Percentiles rank a stretch among this genome's conserved stretches.
Evolutionary conservation across 1,284 basidiomycete genomes (phyloP).

Genomic region (Rhodotorula sp.): DNA sequence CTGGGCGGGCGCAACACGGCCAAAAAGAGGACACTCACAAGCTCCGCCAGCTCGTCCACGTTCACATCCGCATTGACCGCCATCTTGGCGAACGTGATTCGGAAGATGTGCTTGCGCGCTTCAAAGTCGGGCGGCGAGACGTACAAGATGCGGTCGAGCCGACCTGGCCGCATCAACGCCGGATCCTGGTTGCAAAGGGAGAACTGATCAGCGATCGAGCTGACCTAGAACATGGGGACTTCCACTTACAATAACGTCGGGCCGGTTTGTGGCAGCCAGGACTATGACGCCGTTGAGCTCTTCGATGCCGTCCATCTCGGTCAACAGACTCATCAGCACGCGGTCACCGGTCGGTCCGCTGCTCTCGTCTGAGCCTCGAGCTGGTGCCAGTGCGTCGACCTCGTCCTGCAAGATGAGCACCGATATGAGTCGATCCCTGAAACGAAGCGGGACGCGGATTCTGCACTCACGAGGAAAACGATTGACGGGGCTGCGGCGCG

Average conservation of each 20-base stretch:
- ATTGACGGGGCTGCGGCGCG: conserved; percentile 90
- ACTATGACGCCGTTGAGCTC: conserved; percentile 88
- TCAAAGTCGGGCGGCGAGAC: conserved; percentile 83
- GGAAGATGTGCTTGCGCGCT: conserved; percentile 80
- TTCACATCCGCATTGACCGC: conserved; percentile 70
- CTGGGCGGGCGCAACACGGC: not conserved
- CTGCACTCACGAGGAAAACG: conserved; percentile 79
- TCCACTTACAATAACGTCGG: conserved; percentile 76
- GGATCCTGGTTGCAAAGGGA: conserved; percentile 64
- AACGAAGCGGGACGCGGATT: not conserved
- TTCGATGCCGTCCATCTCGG: conserved; percentile 98
- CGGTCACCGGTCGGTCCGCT: conserved; percentile 72
- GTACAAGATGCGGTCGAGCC: conserved; percentile 92
- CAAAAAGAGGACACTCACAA: conserved; percentile 57
- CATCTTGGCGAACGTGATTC: conserved; percentile 76
- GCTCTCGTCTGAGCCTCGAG: conserved; percentile 63
- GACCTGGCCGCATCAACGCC: conserved; percentile 89
- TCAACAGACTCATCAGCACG: conserved; percentile 87
- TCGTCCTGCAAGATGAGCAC: conserved; percentile 68
- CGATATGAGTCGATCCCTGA: not conserved
- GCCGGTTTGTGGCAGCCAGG: conserved; percentile 93
- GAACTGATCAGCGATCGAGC: not conserved
- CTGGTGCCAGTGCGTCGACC: conserved; percentile 87
- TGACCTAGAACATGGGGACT: not conserved
- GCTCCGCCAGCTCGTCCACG: conserved; percentile 64